These are phyloP conservation scores for Thermothielavioides terrestris DNA, from an alignment of 495 filamentous ascomycete species.

Conservation along the genomic window DNA sequence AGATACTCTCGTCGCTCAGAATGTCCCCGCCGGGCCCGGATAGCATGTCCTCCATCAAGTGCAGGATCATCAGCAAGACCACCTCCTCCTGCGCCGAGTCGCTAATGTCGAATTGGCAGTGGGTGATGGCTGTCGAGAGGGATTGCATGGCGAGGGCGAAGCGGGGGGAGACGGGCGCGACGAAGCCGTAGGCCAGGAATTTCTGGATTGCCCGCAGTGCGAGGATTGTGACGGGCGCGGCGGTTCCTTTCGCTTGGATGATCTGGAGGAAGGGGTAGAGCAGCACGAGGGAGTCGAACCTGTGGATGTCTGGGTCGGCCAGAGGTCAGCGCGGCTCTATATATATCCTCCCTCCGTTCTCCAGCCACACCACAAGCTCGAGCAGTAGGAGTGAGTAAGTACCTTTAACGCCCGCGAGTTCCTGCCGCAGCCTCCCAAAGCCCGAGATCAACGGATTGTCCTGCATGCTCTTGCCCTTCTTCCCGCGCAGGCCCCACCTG, in stretches of 20 bases:
- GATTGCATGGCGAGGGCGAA: slow-evolving; percentile 89
- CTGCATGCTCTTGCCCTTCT: slow-evolving; percentile 97
- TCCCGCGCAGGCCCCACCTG: slow-evolving; percentile 85
- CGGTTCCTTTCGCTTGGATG: slow-evolving; percentile 91
- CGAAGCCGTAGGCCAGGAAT: slow-evolving; percentile 91
- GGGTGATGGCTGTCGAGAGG: slow-evolving; percentile 88
- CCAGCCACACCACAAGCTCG: neutral
- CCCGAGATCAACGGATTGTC: slow-evolving; percentile 96
- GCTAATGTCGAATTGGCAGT: slow-evolving; percentile 95
- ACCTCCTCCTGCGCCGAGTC: slow-evolving; percentile 93
- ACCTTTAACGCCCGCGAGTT: slow-evolving; percentile 86
- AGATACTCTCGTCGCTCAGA: slow-evolving; percentile 92
- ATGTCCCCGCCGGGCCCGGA: slow-evolving; percentile 85
- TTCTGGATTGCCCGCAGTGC: slow-evolving; percentile 94
- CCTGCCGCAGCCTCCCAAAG: slow-evolving; percentile 80
- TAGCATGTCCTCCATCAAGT: slow-evolving; percentile 97
- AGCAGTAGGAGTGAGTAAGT: too few species aligned
- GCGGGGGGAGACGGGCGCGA: slow-evolving; percentile 70
- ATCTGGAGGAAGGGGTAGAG: slow-evolving; percentile 96
- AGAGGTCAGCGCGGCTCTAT: slow-evolving; percentile 11
- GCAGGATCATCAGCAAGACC: slow-evolving; percentile 83
- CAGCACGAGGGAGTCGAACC: slow-evolving; percentile 81
- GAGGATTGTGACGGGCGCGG: slow-evolving; percentile 89
- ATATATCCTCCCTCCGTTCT: neutral
- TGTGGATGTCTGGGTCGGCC: slow-evolving; percentile 58